Evolutionary conservation across 805 yeast genomes (phyloP), one percentile per base, ranked within the genome.

Genomic region (Tetrapisispora arboricola): DNA sequence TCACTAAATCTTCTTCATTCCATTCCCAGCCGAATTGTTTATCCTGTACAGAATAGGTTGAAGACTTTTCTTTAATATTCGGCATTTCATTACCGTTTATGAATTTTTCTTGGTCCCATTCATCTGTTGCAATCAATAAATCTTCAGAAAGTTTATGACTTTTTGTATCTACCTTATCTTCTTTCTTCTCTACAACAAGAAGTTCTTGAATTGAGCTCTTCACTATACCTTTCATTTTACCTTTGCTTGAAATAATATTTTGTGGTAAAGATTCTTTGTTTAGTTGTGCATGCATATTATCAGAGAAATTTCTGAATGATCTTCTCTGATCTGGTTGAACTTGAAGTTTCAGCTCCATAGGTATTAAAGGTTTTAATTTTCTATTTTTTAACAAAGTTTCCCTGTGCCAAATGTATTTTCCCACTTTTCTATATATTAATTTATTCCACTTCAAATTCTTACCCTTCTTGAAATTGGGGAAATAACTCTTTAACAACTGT

Each of bases 21-120:
- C 68, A 64, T 12, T 63, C 38, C 43, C 43, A 40, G 20, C 24
- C 26, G 5, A 3, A 3, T 1, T 11, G 21, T 20, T 35, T 36
- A 12, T 15, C 29, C 16, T 36, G 16, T 1, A 19, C n/a, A 15
- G 12, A 19, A 11, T n/a, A 12, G 8, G 25, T 36, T 2, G 36
- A 17, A 17, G 16, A 12, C 9, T 18, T 24, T 24, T n/a, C 29
- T 12, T 28, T 15, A 6, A 18, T 11, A 31, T 25, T 19, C n/a
- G 20, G 22, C 9, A 19, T 21, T 7, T 19, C 27, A 3, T 12
- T 31, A 3, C 65, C 66, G 4, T 75, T 78, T 13, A 81, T 65
- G 18, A 81, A 76, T 10, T 62, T 66, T 21, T 76, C 78, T 50
- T 79, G 84, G 48, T 83, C 77, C 94, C 94, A 84, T 43, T 80